These are phyloP conservation scores for Rutidosis leptorrhynchoides DNA, from an alignment of 129 eudicot species.

Conservation along the genomic window DNA sequence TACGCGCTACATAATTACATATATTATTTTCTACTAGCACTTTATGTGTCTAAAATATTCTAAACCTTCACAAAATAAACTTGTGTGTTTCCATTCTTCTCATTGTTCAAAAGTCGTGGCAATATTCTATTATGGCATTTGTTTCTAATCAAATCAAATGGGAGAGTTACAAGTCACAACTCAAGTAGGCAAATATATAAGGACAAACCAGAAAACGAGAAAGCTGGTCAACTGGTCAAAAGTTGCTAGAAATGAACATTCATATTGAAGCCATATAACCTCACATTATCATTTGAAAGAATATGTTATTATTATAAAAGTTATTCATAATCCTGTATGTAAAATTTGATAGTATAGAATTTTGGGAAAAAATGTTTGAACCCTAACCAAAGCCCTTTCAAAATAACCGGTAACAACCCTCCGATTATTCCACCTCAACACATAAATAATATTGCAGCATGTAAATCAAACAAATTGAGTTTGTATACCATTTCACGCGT, in stretches of 20 bases:
- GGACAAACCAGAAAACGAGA: neutral
- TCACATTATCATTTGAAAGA: neutral
- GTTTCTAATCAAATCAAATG: neutral
- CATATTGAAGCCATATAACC: neutral
- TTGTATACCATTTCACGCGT: constrained; percentile 28
- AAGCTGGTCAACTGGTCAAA: neutral
- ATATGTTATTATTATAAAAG: neutral
- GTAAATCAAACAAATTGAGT: neutral
- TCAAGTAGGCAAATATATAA: neutral
- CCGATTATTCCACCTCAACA: neutral
- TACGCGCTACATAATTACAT: neutral
- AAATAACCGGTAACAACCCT: neutral
- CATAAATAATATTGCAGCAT: neutral
- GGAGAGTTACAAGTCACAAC: neutral
- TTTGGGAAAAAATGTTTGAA: too few species aligned
- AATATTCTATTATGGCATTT: neutral
- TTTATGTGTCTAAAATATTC: neutral
- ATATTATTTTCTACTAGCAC: neutral
- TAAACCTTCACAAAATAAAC: neutral
- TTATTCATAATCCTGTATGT: too few species aligned
- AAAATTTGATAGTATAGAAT: too few species aligned
- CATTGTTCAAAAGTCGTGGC: neutral
- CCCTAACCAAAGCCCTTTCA: too few species aligned
- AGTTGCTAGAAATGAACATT: neutral
- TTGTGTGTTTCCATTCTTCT: neutral